These are phyloP conservation scores for Metrosideros polymorpha DNA, from an alignment of 441 rosid species.

Conservation along the genomic window DNA sequence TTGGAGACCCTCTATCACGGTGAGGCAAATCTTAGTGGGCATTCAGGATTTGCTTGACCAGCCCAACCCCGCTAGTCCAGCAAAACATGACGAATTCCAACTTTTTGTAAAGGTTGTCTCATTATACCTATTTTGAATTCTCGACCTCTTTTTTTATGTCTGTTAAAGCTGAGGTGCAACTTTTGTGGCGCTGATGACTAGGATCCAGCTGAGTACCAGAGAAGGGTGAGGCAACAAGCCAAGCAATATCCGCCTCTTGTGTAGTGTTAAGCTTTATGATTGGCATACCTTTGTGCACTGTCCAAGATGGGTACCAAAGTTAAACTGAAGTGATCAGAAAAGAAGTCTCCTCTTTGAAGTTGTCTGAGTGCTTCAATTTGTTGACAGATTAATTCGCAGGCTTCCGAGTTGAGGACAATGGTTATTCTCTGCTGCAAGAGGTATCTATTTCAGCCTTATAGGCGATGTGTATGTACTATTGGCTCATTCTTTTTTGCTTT, in stretches of 20 bases:
- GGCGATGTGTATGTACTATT: neutral
- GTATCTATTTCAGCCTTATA: neutral
- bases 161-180: neutral
- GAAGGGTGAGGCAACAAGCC: conserved; percentile 35
- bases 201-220: conserved; percentile 33
- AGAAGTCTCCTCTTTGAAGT: neutral
- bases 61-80: conserved; percentile 94
- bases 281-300: neutral
- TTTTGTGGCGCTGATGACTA: conserved; percentile 2
- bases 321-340: neutral
- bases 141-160: neutral
- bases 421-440: neutral
- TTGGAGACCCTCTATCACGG: conserved; percentile 98
- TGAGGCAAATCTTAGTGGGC: conserved; percentile 91
- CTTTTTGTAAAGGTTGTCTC: conserved; percentile 83
- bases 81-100: conserved; percentile 89
- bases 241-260: conserved; percentile 30
- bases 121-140: neutral
- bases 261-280: conserved; percentile 7
- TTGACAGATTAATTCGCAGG: neutral
- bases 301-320: neutral
- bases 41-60: conserved; percentile 91
- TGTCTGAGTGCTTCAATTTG: neutral
- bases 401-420: neutral
- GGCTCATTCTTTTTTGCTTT: neutral